Percentiles rank a stretch among this genome's conserved stretches.
Evolutionary conservation across 176 grass and related monocot species (phyloP).

Genomic region (Urochloa ruziziensis): DNA sequence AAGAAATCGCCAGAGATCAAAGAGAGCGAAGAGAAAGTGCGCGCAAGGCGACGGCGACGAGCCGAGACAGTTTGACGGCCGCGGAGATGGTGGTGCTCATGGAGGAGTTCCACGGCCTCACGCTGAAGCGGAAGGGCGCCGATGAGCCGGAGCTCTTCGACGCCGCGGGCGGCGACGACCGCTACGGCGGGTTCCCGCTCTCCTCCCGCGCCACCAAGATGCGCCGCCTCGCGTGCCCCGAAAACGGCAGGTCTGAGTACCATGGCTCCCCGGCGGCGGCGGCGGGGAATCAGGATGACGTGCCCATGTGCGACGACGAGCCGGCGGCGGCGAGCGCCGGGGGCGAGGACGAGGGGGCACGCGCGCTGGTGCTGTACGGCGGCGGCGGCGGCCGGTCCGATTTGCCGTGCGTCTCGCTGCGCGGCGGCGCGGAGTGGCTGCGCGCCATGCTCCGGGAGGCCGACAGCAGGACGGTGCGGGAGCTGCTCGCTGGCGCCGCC

Average conservation of each 20-base stretch:
- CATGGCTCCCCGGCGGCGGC: neutral
- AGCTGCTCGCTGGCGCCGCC: neutral
- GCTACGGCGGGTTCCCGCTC: neutral
- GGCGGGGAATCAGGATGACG: neutral
- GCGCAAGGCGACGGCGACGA: too few relatives aligned
- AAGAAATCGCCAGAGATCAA: neutral
- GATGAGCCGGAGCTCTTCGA: constrained; percentile 21
- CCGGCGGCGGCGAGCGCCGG: neutral
- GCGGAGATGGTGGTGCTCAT: constrained; percentile 45
- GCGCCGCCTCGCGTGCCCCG: constrained; percentile 12
- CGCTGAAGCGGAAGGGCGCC: constrained; percentile 40
- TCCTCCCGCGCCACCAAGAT: constrained; percentile 47
- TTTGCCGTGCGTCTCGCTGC: neutral
- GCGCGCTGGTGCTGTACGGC: constrained; percentile 6
- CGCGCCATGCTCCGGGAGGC: constrained; percentile 34
- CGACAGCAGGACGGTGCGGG: constrained; percentile 33
- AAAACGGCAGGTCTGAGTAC: neutral
- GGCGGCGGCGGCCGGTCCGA: neutral
- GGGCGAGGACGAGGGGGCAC: neutral
- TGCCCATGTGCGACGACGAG: constrained; percentile 22
- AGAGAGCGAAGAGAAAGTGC: neutral
- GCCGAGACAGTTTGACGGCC: neutral
- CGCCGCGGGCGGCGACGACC: neutral
- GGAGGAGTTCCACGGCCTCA: constrained; percentile 15
- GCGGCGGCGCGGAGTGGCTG: constrained; percentile 12